Conservation (phyloP, 1,139 yeast species). For the Kluyveromyces sp. region DNA sequence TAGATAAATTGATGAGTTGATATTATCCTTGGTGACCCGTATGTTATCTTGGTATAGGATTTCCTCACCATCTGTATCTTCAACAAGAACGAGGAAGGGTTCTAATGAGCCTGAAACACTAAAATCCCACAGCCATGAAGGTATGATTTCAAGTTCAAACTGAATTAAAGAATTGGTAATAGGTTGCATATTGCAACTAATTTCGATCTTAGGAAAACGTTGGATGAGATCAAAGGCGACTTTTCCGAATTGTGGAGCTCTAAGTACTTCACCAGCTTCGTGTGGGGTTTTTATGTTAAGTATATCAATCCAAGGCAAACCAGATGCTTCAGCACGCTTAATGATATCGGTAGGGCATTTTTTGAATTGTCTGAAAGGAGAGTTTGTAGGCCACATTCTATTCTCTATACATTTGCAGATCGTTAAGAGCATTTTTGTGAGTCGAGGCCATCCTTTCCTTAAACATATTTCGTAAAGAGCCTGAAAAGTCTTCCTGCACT, state of each 20-base stretch:
- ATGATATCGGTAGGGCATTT: constrained; percentile 62
- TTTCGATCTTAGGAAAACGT: constrained; percentile 61
- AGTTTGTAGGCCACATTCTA: constrained; percentile 75
- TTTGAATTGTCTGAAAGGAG: constrained; percentile 81
- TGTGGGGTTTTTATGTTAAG: constrained; percentile 47
- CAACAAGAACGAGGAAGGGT: constrained; percentile 61
- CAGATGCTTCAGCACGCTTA: constrained; percentile 68
- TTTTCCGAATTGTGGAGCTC: constrained; percentile 61
- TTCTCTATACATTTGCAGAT: constrained; percentile 75
- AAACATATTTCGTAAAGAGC: constrained; percentile 79
- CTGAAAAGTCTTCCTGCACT: constrained; percentile 85
- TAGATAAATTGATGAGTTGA: constrained; percentile 47
- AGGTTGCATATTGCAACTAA: constrained; percentile 65
- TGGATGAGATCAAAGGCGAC: constrained; percentile 53
- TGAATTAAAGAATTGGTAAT: constrained; percentile 60
- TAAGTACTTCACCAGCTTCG: constrained; percentile 76
- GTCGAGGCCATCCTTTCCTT: constrained; percentile 62
- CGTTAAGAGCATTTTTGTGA: constrained; percentile 52
- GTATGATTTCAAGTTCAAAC: constrained; percentile 58
- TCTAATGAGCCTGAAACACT: constrained; percentile 58
- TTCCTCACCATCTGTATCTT: constrained; percentile 76
- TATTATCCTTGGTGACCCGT: constrained; percentile 41
- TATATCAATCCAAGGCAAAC: constrained; percentile 76
- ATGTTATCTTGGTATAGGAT: constrained; percentile 56
- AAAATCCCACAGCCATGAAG: constrained; percentile 73